Percentiles rank a stretch among this genome's conserved stretches.
Conservation (phyloP, 441 rosid genomes). For the Eutrema salsugineum region DNA sequence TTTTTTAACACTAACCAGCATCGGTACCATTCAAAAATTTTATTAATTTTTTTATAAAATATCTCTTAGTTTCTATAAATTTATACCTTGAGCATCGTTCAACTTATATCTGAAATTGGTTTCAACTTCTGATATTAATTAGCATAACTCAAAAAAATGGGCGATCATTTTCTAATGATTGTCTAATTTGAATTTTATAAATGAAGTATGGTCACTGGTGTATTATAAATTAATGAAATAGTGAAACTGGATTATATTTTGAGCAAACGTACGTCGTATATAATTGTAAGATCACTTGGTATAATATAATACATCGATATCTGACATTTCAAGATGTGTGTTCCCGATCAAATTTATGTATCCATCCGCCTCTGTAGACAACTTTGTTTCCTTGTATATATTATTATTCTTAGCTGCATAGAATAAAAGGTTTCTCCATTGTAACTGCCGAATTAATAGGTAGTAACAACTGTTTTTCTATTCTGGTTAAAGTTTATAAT, state of each 20-base stretch:
- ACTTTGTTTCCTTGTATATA: background rate
- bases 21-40: no score
- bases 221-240: no score
- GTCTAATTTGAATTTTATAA: background rate
- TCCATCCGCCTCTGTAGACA: background rate
- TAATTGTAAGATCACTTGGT: background rate
- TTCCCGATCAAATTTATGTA: background rate
- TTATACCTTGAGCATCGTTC: no score
- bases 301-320: no score
- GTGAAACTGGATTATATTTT: no score
- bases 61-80: no score
- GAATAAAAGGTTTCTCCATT: background rate
- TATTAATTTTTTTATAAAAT: no score
- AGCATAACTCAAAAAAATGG: background rate
- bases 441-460: background rate
- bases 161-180: background rate
- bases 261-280: background rate
- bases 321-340: background rate
- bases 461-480: background rate
- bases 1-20: no score
- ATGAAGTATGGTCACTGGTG: background rate
- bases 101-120: background rate
- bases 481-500: background rate
- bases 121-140: background rate
- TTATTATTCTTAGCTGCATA: background rate